phyloP scores from a whole-genome alignment of 371 early-diverging fungal species.

The Blastocladiella emersonii region DNA sequence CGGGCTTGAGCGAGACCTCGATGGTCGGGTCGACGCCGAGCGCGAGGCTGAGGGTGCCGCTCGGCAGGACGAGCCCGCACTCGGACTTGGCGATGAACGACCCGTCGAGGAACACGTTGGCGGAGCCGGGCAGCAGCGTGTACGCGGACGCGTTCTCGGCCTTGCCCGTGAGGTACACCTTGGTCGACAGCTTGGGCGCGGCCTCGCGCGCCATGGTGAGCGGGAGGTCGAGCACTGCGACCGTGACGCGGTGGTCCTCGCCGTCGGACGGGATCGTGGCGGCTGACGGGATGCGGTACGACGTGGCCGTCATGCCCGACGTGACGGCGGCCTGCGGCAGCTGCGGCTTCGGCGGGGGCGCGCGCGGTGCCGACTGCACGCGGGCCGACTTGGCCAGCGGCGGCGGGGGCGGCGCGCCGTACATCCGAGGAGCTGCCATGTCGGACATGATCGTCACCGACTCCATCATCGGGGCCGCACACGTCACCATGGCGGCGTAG shows the following conservation, averaged over 20 bases:
- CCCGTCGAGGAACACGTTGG: conserved; percentile 1
- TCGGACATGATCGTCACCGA: too few relatives aligned
- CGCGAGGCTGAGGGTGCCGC: not conserved
- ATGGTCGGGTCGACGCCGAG: conserved; percentile 4
- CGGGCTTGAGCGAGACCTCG: not conserved
- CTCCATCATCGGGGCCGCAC: too few relatives aligned
- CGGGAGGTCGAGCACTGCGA: not conserved
- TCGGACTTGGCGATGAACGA: conserved; percentile 3
- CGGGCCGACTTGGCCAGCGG: too few relatives aligned
- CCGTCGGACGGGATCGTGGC: too few relatives aligned
- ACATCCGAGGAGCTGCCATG: too few relatives aligned
- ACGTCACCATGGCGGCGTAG: too few relatives aligned
- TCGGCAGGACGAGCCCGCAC: not conserved
- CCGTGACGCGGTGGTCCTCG: not conserved
- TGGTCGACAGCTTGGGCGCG: not conserved
- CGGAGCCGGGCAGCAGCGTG: not conserved
- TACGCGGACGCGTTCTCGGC: not conserved
- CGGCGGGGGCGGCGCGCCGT: too few relatives aligned
- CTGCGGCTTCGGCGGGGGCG: too few relatives aligned
- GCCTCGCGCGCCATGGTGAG: not conserved
- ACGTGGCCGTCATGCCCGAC: too few relatives aligned
- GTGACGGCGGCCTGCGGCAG: too few relatives aligned
- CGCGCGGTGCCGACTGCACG: too few relatives aligned
- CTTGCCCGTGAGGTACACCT: conserved; percentile 3
- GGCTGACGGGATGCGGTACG: too few relatives aligned